Evolutionary conservation across 2,329 filamentous ascomycete genomes (phyloP), one percentile per base, ranked within the genome.

Genomic region (Blastomyces emzantsi): DNA sequence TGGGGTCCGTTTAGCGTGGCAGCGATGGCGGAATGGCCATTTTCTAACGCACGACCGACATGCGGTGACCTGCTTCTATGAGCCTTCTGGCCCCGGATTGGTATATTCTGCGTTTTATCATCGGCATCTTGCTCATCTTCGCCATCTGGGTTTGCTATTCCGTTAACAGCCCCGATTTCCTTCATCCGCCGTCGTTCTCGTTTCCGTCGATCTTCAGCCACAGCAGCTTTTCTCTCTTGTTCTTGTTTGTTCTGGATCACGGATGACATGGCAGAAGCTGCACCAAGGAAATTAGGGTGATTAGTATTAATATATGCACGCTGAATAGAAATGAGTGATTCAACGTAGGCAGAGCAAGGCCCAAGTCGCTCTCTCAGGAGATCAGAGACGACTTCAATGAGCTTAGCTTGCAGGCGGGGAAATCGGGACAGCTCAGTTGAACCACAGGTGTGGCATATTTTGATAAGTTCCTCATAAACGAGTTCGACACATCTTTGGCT

Each of bases 281-380:
- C 94, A 55, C 94, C 94, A 19, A 97, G 85, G 80, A 99, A 99
- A 77, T 99, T 99, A 59, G 94, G 94, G 74, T 99, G 94, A 73
- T 99, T 99, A 52, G 94, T 99, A 80, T 99, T 99, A 79, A 99
- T 97, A 77, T 99, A 99, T 25, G 94, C 94, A 69, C 94, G 86
- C 77, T 99, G 94, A 65, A 99, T 99, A 33, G 94, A 89, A 68
- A 99, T 99, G 66, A 99, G 82, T 51, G 93, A 97, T 76, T 97
- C 94, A 54, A 99, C 94, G 69, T 99, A 99, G 61, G 79, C 83
- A 1, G 93, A 96, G 63, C 90, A 87, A 13, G 94, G 94, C 1
- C 94, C 94, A 6, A 99, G 82, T 65, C 93, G 86, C 78, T 99
- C 94, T 62, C 94, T 87, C 61, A 99, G 82, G 55, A 99, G 85